These are phyloP conservation scores for Linnemannia zychae DNA, from an alignment of 192 early-diverging fungal species.

Conservation along the genomic window DNA sequence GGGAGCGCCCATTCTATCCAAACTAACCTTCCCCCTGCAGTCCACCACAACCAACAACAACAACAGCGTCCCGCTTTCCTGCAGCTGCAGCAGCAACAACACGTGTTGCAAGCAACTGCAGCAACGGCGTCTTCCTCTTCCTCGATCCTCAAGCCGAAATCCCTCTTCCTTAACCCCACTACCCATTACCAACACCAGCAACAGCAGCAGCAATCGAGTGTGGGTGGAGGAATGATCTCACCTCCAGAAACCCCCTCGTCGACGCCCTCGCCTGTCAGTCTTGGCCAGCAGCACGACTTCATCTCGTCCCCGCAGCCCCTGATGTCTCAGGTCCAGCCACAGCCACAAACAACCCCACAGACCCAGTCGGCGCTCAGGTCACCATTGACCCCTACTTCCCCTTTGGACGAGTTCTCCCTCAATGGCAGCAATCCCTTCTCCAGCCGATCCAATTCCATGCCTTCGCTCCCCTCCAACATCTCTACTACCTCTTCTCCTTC, in stretches of 20 bases:
- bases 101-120: neutral
- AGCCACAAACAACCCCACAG: neutral
- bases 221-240: conserved; percentile 22
- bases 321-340: neutral
- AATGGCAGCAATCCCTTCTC: neutral
- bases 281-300: neutral
- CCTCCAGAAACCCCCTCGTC: conserved; percentile 43
- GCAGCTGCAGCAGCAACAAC: conserved; percentile 6
- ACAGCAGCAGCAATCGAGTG: neutral
- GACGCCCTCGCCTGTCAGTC: conserved; percentile 22
- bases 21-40: conserved; percentile 8
- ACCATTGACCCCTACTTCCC: conserved; percentile 16
- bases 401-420: neutral
- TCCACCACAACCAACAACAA: too few relatives aligned
- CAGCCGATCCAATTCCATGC: conserved; percentile 9
- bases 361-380: neutral
- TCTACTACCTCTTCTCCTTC: neutral
- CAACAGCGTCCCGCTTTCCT: too few relatives aligned
- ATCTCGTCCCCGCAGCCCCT: neutral
- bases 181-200: neutral
- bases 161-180: neutral
- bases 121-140: neutral
- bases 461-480: neutral
- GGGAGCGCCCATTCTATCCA: conserved; percentile 14
- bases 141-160: neutral